Conservation (phyloP, 1,139 yeast genomes). For the Suhomyces yuchorum region DNA sequence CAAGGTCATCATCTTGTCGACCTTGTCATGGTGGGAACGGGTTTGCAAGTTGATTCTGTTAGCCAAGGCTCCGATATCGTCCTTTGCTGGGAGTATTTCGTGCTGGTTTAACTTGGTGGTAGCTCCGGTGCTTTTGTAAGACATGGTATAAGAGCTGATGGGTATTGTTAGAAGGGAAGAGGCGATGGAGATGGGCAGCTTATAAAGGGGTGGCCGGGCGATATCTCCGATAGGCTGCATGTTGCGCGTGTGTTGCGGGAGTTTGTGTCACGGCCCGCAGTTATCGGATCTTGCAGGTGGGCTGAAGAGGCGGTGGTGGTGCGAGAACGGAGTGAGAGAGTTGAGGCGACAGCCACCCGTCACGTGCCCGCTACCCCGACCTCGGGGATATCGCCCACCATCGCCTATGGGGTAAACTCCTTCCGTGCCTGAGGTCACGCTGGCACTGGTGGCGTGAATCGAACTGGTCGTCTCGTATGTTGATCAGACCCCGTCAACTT, state of each 20-base stretch:
- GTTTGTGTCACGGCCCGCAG: slow-evolving; percentile 2
- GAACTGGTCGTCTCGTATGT: background rate
- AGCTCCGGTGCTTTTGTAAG: slow-evolving; percentile 22
- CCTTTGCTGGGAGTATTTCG: slow-evolving; percentile 69
- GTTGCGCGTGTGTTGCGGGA: background rate
- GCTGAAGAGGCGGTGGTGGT: background rate
- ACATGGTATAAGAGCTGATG: background rate
- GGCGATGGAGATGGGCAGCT: slow-evolving; percentile 2
- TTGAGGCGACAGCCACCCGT: too few relatives aligned
- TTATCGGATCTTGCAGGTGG: background rate
- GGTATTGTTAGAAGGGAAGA: background rate
- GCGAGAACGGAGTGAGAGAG: background rate
- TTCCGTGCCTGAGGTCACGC: background rate
- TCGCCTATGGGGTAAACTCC: background rate
- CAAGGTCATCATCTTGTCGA: slow-evolving; percentile 68
- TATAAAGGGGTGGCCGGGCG: background rate
- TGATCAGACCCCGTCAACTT: too few relatives aligned
- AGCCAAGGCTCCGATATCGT: slow-evolving; percentile 78
- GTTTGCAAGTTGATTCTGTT: slow-evolving; percentile 77
- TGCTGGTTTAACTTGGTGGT: slow-evolving; percentile 47
- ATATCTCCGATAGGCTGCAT: background rate
- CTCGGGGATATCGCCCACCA: slow-evolving; percentile 2
- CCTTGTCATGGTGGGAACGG: slow-evolving; percentile 62
- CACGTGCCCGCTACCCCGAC: background rate
- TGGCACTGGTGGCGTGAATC: background rate